Base-by-base conservation (phyloP, 768 basidiomycete genomes). In the Boletus fagicola region DNA sequence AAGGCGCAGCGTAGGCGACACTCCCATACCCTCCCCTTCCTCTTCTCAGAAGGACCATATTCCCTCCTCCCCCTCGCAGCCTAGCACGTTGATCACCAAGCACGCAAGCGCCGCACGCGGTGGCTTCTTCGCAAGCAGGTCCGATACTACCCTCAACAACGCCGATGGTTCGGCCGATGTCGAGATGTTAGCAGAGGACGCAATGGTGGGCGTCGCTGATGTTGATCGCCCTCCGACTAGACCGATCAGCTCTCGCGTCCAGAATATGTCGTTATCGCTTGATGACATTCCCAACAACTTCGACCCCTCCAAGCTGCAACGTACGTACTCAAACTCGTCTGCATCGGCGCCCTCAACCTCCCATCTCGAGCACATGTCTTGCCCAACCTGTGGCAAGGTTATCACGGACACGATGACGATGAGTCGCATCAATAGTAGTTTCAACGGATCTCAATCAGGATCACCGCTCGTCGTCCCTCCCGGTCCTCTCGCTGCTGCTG, bases 361-460 rank as follows among this genome's bases (percentile, higher is more conserved):
- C 16, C 69, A 72, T 59, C 42, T 64, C 40, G 76, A 76, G 49
- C 75, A 77, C 60, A 68, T 77, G 61, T 63, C 71, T 10, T 86
- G 85, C 66, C 82, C 84, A 2, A 78, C 80, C 9, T 86, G 85
- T 65, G 83, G 82, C 62, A 80, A 78, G 70, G 50, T 69, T 35
- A 75, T 81, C 62, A 78, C 78, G 35, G 79, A 81, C 62, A 70
- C 74, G 31, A 66, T 76, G 40, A 72, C 76, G 49, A 70, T 81
- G 39, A 65, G 60, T 52, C 64, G 59, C 15, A 60, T 74, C 52
- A 65, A 62, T 26, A 36, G 59, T 10, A 58, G 58, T 35, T 74
- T 72, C 53, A 31, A 59, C 40, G 64, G 58, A 56, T 64, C 68
- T 47, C 70, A 70, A 0, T 70, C 70, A 0, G 72, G 73, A 16